Evolutionary conservation across 148 eudicot species (phyloP), one percentile per base, ranked within the genome.

Genomic region (Rhododendron henanense): DNA sequence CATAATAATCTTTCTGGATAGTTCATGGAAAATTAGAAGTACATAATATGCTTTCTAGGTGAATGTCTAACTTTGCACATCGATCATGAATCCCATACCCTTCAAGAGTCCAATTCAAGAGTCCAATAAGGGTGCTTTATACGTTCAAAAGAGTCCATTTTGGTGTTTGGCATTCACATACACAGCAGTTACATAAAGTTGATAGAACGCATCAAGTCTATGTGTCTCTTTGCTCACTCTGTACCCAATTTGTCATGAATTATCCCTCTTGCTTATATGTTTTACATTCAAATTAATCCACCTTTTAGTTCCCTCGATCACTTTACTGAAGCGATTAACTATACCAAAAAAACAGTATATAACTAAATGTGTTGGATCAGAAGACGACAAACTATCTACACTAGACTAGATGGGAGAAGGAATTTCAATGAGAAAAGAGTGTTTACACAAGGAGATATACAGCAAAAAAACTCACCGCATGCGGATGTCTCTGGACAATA

Each of bases 401-500:
- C 1, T 5, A 35, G 11, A 53, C 69, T 41, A 41, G 45, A 76
- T n/a, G 44, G 78, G 8, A 21, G 37, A 28, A 6, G 39, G 10
- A 67, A 79, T 47, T 50, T 57, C 9, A 63, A 0, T 61, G 33
- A 78, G 53, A 51, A 63, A 71, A 69, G n/a, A 84, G 81, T 73
- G 41, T 25, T 44, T 3, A 35, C 48, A 75, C 13, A 82, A 73
- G 23, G 45, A 74, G 63, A 61, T 31, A 25, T 48, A 84, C 33
- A 19, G 75, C 8, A 41, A 41, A 41, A 71, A 87, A 85, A 78
- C 95, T 92, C 90, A 94, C 97, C 9, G 91, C 88, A 74, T 87
- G 95, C 28, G 97, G 97, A 89, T 93, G 88, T 84, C 79, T 93
- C 41, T 90, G 90, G 89, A 94, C 95, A 83, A 94, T 94, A 33